Base-by-base conservation (phyloP, 257 asterid genomes). In the Salvia rosmarinus region DNA sequence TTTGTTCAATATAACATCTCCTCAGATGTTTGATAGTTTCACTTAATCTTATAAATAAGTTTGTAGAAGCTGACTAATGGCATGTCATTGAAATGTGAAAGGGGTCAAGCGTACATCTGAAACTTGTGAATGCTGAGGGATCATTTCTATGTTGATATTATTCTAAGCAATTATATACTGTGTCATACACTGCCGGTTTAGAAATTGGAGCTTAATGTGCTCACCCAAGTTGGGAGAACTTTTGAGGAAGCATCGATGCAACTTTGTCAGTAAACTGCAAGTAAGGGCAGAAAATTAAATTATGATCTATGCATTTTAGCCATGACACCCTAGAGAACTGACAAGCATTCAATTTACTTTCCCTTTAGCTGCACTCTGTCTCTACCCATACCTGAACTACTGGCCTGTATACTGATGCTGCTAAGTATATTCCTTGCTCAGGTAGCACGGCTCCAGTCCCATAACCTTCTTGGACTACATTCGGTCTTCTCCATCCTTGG, bases 341-440 rank as follows among this genome's bases (percentile, higher is more conserved):
- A 50, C 47, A 55, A 70, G 54, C 34, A 28, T 4, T 39, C 58
- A 49, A 44, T 59, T 62, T 46, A 62, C 70, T 72, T 68, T 71
- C 42, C 62, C 56, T 74, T 64, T 5, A 66, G 73, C 60, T 75
- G 71, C 56, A 50, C 50, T 43, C n/a, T n/a, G n/a, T n/a, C n/a
- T n/a, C 40, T 52, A 67, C 57, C 62, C 78, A 67, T 79, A 95
- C 99, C 99, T 95, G 97, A 72, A 85, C 87, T 75, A 91, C 97
- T 55, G 99, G 99, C 70, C 99, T 87, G 78, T 91, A 95, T 50
- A 95, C 84, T 43, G 99, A 91, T 81, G 99, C 97, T 39, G 97
- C 95, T 79, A 95, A 79, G 82, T 95, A 95, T 71, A 95, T 87
- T 67, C 99, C 99, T 83, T 88, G 99, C 85, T 95, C 99, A 34